Evolutionary conservation across 164 flowering plant species (phyloP).

Genomic region (Aristolochia californica): DNA sequence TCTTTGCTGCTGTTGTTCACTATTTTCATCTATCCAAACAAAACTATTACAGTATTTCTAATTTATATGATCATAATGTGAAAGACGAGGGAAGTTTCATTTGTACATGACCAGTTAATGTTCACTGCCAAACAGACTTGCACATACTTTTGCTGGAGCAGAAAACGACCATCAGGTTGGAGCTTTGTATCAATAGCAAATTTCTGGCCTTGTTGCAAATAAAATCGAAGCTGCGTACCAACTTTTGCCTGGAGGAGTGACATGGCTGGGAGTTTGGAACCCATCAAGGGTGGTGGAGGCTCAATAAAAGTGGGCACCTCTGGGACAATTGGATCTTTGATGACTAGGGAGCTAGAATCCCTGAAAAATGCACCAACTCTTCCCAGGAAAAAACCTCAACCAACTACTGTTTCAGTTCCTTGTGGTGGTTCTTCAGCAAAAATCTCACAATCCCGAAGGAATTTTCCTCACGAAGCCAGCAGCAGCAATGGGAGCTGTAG

Average conservation of each 20-base stretch:
- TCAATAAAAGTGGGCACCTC: conserved; percentile 69
- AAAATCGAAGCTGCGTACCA: too few species aligned
- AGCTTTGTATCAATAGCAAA: too few species aligned
- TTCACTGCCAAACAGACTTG: too few species aligned
- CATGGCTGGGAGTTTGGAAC: conserved; percentile 65
- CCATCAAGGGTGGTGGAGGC: conserved; percentile 65
- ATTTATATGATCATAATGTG: too few species aligned
- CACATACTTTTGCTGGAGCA: too few species aligned
- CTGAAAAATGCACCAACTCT: conserved; percentile 19
- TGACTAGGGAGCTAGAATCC: conserved; percentile 68
- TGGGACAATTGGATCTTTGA: conserved; percentile 65
- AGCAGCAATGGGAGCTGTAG: conserved; percentile 25
- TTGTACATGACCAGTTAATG: too few species aligned
- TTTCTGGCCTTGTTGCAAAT: too few species aligned
- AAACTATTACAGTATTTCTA: too few species aligned
- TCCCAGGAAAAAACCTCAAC: conserved; percentile 16
- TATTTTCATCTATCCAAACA: too few species aligned
- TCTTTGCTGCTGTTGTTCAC: too few species aligned
- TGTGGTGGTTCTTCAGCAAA: conserved; percentile 26
- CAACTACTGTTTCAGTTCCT: conserved; percentile 24
- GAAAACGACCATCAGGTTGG: too few species aligned
- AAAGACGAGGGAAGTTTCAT: too few species aligned
- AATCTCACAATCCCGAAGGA: conserved; percentile 25
- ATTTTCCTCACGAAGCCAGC: conserved; percentile 27
- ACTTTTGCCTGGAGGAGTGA: not conserved